Evolutionary conservation across 2,329 filamentous ascomycete species (phyloP), one percentile per base, ranked within the genome.

Genomic region (Cordyceps tenuipes): DNA sequence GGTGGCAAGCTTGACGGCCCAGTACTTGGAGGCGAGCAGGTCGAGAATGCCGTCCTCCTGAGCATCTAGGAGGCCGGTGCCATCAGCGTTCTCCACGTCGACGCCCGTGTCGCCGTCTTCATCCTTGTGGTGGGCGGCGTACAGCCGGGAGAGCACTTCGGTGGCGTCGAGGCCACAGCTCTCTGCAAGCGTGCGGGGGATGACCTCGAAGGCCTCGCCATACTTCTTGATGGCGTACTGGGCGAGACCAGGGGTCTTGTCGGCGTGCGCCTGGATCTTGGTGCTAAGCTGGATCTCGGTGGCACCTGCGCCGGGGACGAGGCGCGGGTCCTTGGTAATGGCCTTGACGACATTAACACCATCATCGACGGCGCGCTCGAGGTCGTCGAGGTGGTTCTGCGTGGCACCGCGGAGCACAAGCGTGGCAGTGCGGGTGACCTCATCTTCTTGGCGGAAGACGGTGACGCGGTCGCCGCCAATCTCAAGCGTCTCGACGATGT

Each of bases 321-420:
- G 82, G 64, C 92, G 84, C 7, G 93, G 80, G 72, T 99, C 95
- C 72, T 90, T 90, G 63, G 94, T 97, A 73, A 99, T 95, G 65
- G 94, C 94, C 80, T 99, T 99, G 74, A 99, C 89, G 57, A 96
- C 95, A 71, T 97, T 99, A 73, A 99, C 94, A 65, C 94, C 94
- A 67, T 99, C 94, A 68, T 99, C 94, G 60, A 99, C 92, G 55
- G 94, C 94, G 64, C 94, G 88, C 81, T 99, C 94, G 41, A 99
- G 84, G 68, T 99, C 94, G 70, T 99, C 94, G 26, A 99, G 85
- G 74, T 97, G 91, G 79, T 99, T 99, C 76, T 97, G 93, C 5
- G 94, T 99, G 21, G 94, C 94, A 54, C 95, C 94, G 65, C 94
- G 87, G 62, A 99, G 85, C 57, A 99, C 92, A 53, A 99, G 83